Base-by-base conservation (phyloP, 305 asterid genomes). In the Plantago rigida region DNA sequence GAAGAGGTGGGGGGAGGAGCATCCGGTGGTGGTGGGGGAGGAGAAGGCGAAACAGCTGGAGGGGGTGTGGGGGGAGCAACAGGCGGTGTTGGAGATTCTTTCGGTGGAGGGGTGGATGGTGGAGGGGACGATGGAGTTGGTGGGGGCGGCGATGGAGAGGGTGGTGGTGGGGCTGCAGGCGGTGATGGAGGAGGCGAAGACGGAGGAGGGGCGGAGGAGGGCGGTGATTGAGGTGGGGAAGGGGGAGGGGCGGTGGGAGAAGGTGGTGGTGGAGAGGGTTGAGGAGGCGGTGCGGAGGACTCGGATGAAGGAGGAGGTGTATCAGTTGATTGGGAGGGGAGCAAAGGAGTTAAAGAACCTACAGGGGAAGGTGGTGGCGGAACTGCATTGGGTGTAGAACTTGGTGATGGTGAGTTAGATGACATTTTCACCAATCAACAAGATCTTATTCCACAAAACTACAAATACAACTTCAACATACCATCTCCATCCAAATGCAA, bases 11-110 rank as follows among this genome's bases (percentile, higher is more conserved):
- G 68, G 28, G 79, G 13, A 29, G 86, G 78, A 58, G 87, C 66
- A 42, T 70, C 77, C 5, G 86, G 83, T 45, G 85, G 73, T 56
- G 89, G 81, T 36, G 74, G 80, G 19, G 84, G 79, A 59, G 80
- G 71, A 10, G 83, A 69, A 31, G 39, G 39, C 39, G 39, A 31
- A 31, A 31, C 39, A 36, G 52, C 13, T 45, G 69, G 55, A 26
- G 79, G 75, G 0, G 82, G 76, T 39, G 79, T 62, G 4, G 76
- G 45, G 1, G 51, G 62, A 1, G 57, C 49, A 44, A 52, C 57
- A 22, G 75, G 70, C 44, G 83, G 75, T 19, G 87, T 51, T 9
- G 80, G 60, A 8, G 46, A 56, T 34, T 6, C 60, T 34, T 56
- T 63, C 78, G 74, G 62, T 51, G 12, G 80, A 78, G 2, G 76